These are phyloP conservation scores for Suillus discolor DNA, from an alignment of 768 basidiomycete genomes.

Conservation along the genomic window DNA sequence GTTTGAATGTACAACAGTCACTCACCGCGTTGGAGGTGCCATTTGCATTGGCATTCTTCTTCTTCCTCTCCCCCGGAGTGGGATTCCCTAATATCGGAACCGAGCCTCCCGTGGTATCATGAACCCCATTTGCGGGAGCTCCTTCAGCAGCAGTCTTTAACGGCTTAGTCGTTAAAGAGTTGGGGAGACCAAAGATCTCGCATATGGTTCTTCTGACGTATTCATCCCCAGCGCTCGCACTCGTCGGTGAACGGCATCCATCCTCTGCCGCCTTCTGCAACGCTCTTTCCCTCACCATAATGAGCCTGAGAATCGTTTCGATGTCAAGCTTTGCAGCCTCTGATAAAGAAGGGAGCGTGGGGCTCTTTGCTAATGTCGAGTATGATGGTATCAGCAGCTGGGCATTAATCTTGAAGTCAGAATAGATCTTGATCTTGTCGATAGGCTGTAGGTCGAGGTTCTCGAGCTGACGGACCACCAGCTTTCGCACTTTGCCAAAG, in stretches of 20 bases:
- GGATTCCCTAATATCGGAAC: conserved; percentile 2
- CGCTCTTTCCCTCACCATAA: conserved; percentile 51
- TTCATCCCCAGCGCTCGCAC: conserved; percentile 28
- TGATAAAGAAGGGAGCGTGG: conserved; percentile 49
- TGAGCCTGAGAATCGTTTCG: conserved; percentile 54
- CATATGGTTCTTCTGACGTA: conserved; percentile 31
- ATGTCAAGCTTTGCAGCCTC: conserved; percentile 62
- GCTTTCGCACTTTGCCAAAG: conserved; percentile 52
- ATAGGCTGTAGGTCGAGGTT: conserved; percentile 47
- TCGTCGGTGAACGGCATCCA: conserved; percentile 31
- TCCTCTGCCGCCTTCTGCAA: conserved; percentile 35
- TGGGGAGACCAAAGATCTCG: conserved; percentile 33
- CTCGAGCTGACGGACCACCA: conserved; percentile 59
- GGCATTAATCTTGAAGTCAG: conserved; percentile 49
- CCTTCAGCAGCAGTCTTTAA: neutral
- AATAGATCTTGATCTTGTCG: conserved; percentile 60
- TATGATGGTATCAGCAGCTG: conserved; percentile 56
- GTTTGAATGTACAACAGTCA: neutral
- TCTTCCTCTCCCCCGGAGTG: neutral
- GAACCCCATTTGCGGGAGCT: neutral
- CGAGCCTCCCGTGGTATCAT: neutral
- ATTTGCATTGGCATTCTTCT: conserved; percentile 2
- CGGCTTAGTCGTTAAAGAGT: neutral
- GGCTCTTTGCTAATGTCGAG: conserved; percentile 50
- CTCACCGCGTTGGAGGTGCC: neutral